phyloP scores from a whole-genome alignment of 306 rosid genomes.

The Prunus mira region DNA sequence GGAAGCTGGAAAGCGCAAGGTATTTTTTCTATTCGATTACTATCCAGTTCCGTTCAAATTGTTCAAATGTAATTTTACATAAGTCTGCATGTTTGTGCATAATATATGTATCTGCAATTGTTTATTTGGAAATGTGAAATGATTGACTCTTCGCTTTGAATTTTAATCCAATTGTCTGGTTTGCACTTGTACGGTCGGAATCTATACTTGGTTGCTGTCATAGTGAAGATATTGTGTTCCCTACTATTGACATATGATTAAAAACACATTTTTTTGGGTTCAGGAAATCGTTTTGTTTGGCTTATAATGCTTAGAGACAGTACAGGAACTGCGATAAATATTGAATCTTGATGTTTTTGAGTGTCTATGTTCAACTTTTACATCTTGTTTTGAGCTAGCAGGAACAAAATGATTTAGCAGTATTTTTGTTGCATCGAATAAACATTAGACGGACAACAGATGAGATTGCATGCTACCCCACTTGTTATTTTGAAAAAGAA shows the following conservation, averaged over 20 bases:
- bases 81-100: background rate
- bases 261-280: background rate
- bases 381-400: background rate
- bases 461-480: background rate
- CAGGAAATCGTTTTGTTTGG: background rate
- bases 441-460: background rate
- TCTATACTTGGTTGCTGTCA: background rate
- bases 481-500: background rate
- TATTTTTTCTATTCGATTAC: conserved; percentile 32
- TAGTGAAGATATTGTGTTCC: background rate
- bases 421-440: background rate
- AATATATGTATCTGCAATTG: background rate
- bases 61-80: conserved; percentile 7
- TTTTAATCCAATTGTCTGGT: background rate
- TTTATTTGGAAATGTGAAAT: background rate
- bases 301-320: background rate
- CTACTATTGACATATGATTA: background rate
- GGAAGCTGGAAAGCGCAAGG: conserved; percentile 97
- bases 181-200: background rate
- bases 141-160: background rate
- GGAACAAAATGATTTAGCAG: background rate
- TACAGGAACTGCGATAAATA: background rate
- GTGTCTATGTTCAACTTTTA: background rate
- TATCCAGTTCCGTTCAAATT: background rate
- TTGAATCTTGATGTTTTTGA: background rate